Evolutionary conservation across 2,329 filamentous ascomycete species (phyloP), one percentile per base, ranked within the genome.

Genomic region (Sclerotinia glacialis): DNA sequence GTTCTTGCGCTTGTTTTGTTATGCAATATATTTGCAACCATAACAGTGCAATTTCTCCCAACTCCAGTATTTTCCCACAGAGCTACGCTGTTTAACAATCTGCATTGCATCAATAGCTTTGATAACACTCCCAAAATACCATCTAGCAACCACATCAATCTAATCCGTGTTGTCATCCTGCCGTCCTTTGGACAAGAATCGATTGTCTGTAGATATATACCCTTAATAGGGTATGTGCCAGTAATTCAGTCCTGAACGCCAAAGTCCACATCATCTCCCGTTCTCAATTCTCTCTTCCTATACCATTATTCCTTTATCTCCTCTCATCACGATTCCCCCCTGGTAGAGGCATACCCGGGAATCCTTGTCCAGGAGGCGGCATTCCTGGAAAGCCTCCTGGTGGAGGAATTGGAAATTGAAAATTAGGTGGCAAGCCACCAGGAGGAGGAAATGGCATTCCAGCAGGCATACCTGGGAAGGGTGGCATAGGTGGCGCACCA

Each of bases 341-440:
- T 31, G 63, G 63, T 37, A 54, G 53, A 7, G 63, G 63, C 34
- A 60, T 46, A 9, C 54, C 63, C 6, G 63, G 63, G 34, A 65
- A 65, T n/a, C 40, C 54, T 40, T 28, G 23, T 8, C 26, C 53
- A 1, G 52, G 62, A 6, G 67, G 72, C 7, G 69, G 67, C 28
- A 65, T 61, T 11, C 64, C 69, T 8, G 67, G 71, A 52, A 74
- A 72, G 0, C 74, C 75, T 9, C 70, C 71, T 73, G 69, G 70
- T 11, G 67, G 65, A 11, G 77, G 77, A 18, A 62, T 31, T 14
- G 80, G 79, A 74, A 82, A 80, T 60, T 81, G 82, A 72, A 85
- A 84, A 67, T 83, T 82, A 8, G 84, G 82, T 50, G 83, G 82
- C 67, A 83, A 75, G n/a, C 78, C 79, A 31, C 79, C 79, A 6